Evolutionary conservation across 2,329 filamentous ascomycete species (phyloP), one percentile per base, ranked within the genome.

Genomic region (Zalaria obscura): DNA sequence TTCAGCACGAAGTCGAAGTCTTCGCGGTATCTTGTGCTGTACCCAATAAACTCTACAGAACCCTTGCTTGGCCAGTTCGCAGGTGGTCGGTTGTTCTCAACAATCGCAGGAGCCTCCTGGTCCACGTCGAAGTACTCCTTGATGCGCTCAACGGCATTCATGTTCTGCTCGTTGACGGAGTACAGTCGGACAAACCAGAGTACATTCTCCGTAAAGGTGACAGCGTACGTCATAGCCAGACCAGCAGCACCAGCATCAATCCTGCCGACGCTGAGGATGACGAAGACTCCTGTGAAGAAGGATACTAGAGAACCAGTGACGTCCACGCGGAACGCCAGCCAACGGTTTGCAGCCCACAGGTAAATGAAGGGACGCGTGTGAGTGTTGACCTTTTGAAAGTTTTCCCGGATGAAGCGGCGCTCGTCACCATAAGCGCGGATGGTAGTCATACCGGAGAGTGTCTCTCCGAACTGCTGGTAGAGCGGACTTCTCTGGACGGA

Each of bases 381-480:
- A 5, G 79, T 82, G 63, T 98, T 94, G 61, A 98, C 85, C 53
- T 83, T 82, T 42, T 70, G 63, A 45, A 96, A 69, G 54, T 96
- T 98, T 55, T 98, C 89, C 18, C 87, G 75, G 49, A 95, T 84
- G 61, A 98, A 98, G 31, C 91, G 80, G 41, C 84, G 76, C 60
- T 95, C 87, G 52, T 95, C 89, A 31, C 89, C 87, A 54, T 96
- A 98, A 2, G 91, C 91, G 55, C 93, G 81, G 51, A 98, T 98
- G 0, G 91, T 98, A 3, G 89, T 93, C 61, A 98, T 91, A 27
- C 91, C 91, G 39, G 80, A 85, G 11, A 98, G 66, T 0, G 93
- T 96, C 66, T 98, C 91, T 48, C 91, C 89, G 51, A 98, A 98
- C 52, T 96, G 91, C 61, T 98, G 91, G 65, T 95, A 98, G 5